phyloP scores from a whole-genome alignment of 2,329 filamentous ascomycete species.

The Fonsecaea erecta region DNA sequence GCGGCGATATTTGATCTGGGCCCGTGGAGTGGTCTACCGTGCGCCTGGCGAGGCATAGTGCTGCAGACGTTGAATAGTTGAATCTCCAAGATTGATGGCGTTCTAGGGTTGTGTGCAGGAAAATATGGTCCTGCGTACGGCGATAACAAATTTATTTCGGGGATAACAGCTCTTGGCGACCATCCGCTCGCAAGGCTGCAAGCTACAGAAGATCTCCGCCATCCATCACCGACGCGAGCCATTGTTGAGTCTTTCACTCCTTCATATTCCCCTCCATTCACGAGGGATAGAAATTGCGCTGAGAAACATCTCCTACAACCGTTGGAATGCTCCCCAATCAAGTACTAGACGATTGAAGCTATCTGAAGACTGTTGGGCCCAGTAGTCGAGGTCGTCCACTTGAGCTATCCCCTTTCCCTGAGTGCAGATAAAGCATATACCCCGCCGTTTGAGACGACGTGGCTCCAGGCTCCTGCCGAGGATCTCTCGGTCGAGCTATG shows the following conservation, averaged over 20 bases:
- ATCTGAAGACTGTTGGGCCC: background rate
- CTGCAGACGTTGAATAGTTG: background rate
- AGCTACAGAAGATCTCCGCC: background rate
- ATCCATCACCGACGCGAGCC: background rate
- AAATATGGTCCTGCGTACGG: background rate
- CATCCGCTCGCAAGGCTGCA: background rate
- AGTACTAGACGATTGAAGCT: background rate
- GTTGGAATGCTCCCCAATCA: background rate
- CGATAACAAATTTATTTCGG: background rate
- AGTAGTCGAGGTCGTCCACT: background rate
- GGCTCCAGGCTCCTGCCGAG: too few species aligned
- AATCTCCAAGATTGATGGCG: background rate
- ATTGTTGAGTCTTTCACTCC: background rate
- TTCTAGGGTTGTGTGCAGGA: background rate
- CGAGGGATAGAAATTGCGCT: background rate
- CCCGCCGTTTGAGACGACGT: too few species aligned
- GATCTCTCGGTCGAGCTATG: too few species aligned
- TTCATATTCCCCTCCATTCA: background rate
- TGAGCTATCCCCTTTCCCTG: too few species aligned
- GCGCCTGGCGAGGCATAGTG: conserved; percentile 37
- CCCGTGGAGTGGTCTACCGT: conserved; percentile 40
- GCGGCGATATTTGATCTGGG: conserved; percentile 38
- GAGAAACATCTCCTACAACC: background rate
- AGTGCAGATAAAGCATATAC: too few species aligned
- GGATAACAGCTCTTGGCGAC: background rate